Evolutionary conservation across 495 filamentous ascomycete species (phyloP), one percentile per base, ranked within the genome.

Genomic region (Achaetomiella virescens): DNA sequence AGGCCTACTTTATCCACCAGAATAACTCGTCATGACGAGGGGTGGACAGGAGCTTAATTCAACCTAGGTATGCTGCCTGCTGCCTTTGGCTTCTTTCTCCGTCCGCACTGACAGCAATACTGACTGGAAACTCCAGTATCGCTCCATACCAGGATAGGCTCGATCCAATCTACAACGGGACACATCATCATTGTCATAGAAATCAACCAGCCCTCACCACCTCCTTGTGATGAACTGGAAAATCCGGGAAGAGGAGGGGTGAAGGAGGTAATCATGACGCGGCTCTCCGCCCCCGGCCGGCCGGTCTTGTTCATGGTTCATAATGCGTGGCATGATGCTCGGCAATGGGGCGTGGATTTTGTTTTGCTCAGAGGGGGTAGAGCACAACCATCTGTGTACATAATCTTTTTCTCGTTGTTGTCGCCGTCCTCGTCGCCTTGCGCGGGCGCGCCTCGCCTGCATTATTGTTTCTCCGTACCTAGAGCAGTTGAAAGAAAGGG

Each of bases 1-100:
- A 81, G 71, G 79, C 79, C 27, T 82, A 81, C 60, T 82, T 82
- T 55, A 81, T 82, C 55, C 73, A 71, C 31, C 71, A 70, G 29
- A 82, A 82, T 61, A 66, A 68, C 45, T 54, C 55, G 17, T 44
- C 55, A 56, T 56, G 40, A 49, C 8, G 14, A 29, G 21, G 24
- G 0, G 7, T 22, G 12, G 15, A 50, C 2, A 37, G 25, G 35
- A 31, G 4, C 7, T 18, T 44, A 21, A 37, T 24, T 20, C 22
- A 31, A 31, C 27, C 27, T 31, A 31, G 27, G 42, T 40, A 44
- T 35, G 11, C 4, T 31, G 27, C 27, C n/a, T n/a, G 9, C 27
- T 9, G 5, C 27, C 9, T 31, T 8, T 17, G 6, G 2, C 2
- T 3, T 8, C 3, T 42, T 42, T 20, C 38, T 21, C 17, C n/a